Conservation (phyloP, 2,329 filamentous ascomycete species). For the Knufia fluminis region DNA sequence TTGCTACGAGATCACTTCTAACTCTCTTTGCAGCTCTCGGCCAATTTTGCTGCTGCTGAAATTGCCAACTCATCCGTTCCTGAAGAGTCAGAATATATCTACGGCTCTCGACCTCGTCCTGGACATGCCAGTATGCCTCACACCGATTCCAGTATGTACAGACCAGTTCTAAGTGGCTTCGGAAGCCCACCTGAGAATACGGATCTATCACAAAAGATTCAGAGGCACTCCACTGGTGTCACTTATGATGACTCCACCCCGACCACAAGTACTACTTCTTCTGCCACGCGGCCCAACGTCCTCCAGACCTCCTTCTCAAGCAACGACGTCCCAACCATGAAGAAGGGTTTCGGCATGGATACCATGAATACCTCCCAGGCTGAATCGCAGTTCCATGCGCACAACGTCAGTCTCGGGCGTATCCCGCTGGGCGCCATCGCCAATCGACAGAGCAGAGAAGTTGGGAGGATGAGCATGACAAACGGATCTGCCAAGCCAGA, state of each 20-base stretch:
- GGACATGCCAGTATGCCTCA: constrained; percentile 51
- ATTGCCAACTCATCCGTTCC: constrained; percentile 62
- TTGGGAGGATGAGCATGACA: constrained; percentile 38
- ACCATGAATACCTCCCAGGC: constrained; percentile 47
- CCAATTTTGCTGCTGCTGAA: constrained; percentile 72
- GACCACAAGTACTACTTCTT: constrained; percentile 27
- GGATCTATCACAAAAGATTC: constrained; percentile 28
- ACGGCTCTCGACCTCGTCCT: constrained; percentile 60
- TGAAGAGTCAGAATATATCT: constrained; percentile 52
- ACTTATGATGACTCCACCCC: constrained; percentile 22
- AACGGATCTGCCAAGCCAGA: constrained; percentile 24
- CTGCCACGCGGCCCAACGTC: constrained; percentile 38
- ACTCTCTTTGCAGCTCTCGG: constrained; percentile 55
- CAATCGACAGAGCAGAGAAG: constrained; percentile 64
- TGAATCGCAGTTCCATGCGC: constrained; percentile 55
- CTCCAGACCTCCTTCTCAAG: constrained; percentile 82
- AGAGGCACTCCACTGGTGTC: constrained; percentile 38
- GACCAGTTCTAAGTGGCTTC: constrained; percentile 28
- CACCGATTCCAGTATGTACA: constrained; percentile 39
- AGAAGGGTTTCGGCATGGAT: constrained; percentile 51
- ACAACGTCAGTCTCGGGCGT: constrained; percentile 73
- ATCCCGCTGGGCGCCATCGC: constrained; percentile 59
- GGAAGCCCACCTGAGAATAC: constrained; percentile 26
- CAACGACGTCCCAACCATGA: constrained; percentile 78
- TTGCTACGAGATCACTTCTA: neutral